Evolutionary conservation across 805 yeast genomes (phyloP), one percentile per base, ranked within the genome.

Genomic region (Metschnikowia lochheadii): DNA sequence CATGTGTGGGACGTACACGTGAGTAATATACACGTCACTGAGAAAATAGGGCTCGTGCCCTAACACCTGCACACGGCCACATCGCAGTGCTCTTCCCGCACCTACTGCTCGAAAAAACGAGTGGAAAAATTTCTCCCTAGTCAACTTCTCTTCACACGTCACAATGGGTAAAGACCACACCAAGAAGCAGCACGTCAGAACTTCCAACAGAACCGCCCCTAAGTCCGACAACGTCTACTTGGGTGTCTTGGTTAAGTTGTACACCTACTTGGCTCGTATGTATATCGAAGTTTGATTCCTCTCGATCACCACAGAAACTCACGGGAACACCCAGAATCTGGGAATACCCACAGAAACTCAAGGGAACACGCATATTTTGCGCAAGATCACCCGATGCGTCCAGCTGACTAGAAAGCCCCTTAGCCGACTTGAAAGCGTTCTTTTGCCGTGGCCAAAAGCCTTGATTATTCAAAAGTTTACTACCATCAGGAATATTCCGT

Each of bases 201-300:
- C 85, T 66, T 85, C 96, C 79, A 96, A 89, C 89, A 90, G 99
- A 82, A 80, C 86, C 75, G 97, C 97, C 79, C 99, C 99, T 82
- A 89, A 89, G 84, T 92, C 98, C 65, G 96, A 94, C 82, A 94
- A 94, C 77, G 97, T 91, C 81, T 94, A 94, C 97, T 83, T 94
- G 81, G 87, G 87, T 80, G 80, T 94, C 75, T 87, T 94, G 80
- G 98, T 92, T 78, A 92, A 92, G 87, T 83, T 94, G 70, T 94
- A 91, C 89, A 79, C 97, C 75, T 94, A 89, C 95, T 85, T 94
- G 80, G 96, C 98, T 82, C 97, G 99, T 89, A 88, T 79, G 96
- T 89, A 77, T 48, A 56, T 52, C 18, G 45, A 44, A 46, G 43
- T 44, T 32, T 43, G 26, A 38, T 34, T 26, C 41, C 42, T 36